Conservation (phyloP, 1,139 yeast genomes). For the Eremothecium gossypii region DNA sequence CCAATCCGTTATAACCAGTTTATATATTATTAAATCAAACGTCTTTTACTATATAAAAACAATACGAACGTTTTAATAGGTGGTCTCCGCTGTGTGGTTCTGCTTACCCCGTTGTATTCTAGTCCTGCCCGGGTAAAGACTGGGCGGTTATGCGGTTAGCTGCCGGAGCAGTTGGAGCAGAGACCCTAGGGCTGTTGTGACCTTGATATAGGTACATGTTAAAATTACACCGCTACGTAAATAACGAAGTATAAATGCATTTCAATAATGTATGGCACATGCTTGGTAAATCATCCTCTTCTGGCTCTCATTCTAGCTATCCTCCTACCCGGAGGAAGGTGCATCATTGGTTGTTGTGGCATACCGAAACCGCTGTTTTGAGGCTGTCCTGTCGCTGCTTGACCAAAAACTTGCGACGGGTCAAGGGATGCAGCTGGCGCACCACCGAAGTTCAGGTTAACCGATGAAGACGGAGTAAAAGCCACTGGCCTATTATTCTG, state of each 20-base stretch:
- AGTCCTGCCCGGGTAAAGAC: no score
- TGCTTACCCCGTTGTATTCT: neutral
- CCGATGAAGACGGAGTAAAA: conserved; percentile 20
- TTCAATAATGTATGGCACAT: neutral
- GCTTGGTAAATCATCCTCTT: conserved; percentile 13
- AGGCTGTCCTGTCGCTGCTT: conserved; percentile 1
- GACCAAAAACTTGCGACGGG: conserved; percentile 8
- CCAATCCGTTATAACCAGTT: conserved; percentile 7
- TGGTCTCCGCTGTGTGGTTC: conserved; percentile 1
- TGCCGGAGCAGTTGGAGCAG: no score
- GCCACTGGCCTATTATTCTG: conserved; percentile 6
- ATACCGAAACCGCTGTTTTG: conserved; percentile 5
- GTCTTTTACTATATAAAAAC: conserved; percentile 4
- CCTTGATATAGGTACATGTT: neutral
- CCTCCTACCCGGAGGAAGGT: conserved; percentile 15
- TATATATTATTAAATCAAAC: conserved; percentile 8
- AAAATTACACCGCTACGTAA: neutral
- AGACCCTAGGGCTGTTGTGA: no score
- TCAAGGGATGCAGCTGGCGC: conserved; percentile 9
- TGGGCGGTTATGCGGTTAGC: no score
- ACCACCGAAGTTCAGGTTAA: conserved; percentile 22
- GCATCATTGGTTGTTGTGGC: conserved; percentile 7
- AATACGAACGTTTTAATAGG: conserved; percentile 19
- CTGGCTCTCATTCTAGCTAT: conserved; percentile 25
- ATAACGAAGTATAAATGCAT: neutral